These are phyloP conservation scores for Xylaria curta DNA, from an alignment of 495 filamentous ascomycete species.

Conservation along the genomic window DNA sequence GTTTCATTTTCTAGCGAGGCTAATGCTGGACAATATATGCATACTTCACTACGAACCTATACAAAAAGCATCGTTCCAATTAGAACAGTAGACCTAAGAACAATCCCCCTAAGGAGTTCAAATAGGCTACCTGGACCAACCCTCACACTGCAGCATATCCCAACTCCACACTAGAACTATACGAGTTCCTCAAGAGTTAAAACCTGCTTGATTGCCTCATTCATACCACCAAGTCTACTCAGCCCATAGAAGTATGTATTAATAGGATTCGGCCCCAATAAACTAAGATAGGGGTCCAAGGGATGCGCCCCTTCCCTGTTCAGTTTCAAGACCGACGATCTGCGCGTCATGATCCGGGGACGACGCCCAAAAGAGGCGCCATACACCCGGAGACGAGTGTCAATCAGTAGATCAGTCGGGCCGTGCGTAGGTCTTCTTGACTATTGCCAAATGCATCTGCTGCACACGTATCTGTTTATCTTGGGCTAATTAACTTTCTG, in stretches of 20 bases:
- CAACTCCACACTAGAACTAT: background rate
- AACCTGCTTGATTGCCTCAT: background rate
- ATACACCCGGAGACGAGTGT: background rate
- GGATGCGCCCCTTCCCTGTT: constrained; percentile 12
- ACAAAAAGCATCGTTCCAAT: background rate
- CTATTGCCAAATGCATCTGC: background rate
- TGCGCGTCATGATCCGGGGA: constrained; percentile 27
- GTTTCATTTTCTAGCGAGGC: no score
- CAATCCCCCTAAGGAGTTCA: background rate
- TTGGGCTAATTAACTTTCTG: background rate
- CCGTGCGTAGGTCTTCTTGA: background rate
- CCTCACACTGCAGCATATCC: background rate
- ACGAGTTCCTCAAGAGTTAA: background rate
- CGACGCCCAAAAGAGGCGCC: constrained; percentile 5
- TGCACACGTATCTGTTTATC: background rate
- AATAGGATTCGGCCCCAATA: background rate
- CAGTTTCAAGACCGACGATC: constrained; percentile 39
- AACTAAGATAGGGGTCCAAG: background rate
- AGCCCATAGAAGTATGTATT: background rate
- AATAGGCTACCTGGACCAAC: background rate
- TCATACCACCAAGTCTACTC: background rate
- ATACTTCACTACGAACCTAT: background rate
- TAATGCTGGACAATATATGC: no score
- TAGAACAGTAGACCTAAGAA: background rate
- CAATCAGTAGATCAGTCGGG: constrained; percentile 7